These are phyloP conservation scores for Raddia guianensis DNA, from an alignment of 176 grass and related monocot genomes.

Conservation along the genomic window DNA sequence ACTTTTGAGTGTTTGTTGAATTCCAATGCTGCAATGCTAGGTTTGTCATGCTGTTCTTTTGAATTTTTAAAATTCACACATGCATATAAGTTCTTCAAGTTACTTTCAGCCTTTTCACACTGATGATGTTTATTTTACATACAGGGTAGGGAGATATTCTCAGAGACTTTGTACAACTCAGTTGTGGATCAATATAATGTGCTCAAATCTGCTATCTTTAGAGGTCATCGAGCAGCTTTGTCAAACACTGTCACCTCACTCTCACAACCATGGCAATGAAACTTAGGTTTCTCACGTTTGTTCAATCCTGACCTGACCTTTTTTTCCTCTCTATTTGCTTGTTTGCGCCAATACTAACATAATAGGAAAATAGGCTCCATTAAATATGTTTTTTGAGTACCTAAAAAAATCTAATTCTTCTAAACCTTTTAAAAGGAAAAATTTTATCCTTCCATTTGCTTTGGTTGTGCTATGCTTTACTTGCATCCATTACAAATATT, in stretches of 20 bases:
- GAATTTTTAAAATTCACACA: constrained; percentile 15
- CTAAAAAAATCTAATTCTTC: neutral
- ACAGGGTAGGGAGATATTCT: constrained; percentile 72
- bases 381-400: constrained; percentile 5
- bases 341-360: constrained; percentile 31
- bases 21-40: constrained; percentile 6
- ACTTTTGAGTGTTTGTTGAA: neutral
- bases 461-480: neutral
- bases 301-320: constrained; percentile 17
- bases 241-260: constrained; percentile 62
- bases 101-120: constrained; percentile 1
- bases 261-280: constrained; percentile 82
- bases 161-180: constrained; percentile 61
- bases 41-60: constrained; percentile 1
- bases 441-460: neutral
- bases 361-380: neutral
- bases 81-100: constrained; percentile 18
- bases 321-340: constrained; percentile 39
- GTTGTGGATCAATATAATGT: constrained; percentile 72
- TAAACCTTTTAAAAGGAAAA: neutral
- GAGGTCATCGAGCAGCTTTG: constrained; percentile 48
- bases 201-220: constrained; percentile 80
- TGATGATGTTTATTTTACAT: constrained; percentile 23
- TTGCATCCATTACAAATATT: neutral
- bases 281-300: constrained; percentile 30